phyloP scores from a whole-genome alignment of 1,139 yeast genomes.

The Yamadazyma jaroonii region DNA sequence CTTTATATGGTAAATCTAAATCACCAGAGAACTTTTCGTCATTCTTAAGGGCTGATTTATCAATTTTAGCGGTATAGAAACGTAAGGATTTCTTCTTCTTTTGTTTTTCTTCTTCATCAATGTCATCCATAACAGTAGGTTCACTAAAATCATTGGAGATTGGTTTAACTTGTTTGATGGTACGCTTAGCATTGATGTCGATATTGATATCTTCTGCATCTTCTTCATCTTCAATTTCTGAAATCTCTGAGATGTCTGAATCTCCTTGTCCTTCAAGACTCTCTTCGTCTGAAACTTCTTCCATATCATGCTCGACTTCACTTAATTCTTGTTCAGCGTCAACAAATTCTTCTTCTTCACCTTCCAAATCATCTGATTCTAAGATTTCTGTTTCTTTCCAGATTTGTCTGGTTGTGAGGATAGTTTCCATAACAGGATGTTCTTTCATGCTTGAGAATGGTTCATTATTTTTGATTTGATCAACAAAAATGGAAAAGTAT shows the following conservation, averaged over 20 bases:
- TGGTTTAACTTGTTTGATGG: conserved; percentile 28
- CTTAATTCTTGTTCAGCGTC: conserved; percentile 9
- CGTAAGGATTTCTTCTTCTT: conserved; percentile 82
- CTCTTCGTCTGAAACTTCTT: conserved; percentile 20
- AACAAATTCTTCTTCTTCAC: conserved; percentile 10
- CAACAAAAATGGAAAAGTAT: conserved; percentile 70
- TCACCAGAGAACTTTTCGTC: conserved; percentile 71
- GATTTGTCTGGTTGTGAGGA: conserved; percentile 77
- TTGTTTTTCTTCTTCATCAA: conserved; percentile 83
- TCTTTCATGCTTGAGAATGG: conserved; percentile 69
- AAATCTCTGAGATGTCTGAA: conserved; percentile 4
- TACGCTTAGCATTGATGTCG: conserved; percentile 50
- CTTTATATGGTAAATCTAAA: conserved; percentile 88
- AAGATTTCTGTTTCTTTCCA: conserved; percentile 78
- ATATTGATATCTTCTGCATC: conserved; percentile 31
- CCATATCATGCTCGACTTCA: conserved; percentile 17
- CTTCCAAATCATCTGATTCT: conserved; percentile 9
- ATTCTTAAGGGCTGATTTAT: conserved; percentile 64
- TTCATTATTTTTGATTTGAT: conserved; percentile 52
- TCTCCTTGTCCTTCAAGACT: conserved; percentile 15
- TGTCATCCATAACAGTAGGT: conserved; percentile 59
- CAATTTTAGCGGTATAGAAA: conserved; percentile 95
- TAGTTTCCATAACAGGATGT: conserved; percentile 84
- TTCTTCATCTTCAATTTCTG: conserved; percentile 17
- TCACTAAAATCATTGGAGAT: conserved; percentile 57